Evolutionary conservation across 805 yeast species (phyloP).

Genomic region (Kregervanrija delftensis): DNA sequence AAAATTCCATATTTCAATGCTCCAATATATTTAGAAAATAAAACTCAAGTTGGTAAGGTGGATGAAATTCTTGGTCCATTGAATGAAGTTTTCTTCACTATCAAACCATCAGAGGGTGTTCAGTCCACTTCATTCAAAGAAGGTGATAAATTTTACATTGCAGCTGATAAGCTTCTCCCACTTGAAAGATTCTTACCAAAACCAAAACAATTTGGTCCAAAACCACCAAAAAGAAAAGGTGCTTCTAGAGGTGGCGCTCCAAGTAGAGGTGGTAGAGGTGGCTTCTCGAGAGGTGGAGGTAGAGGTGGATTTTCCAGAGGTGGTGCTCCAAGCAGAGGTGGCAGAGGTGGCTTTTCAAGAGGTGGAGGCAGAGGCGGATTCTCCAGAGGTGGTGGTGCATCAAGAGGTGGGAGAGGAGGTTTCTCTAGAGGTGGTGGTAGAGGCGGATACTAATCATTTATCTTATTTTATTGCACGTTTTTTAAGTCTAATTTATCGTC

Average conservation of each 20-base stretch:
- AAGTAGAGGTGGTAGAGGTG: slow-evolving; percentile 38
- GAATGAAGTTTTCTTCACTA: slow-evolving; percentile 96
- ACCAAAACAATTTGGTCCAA: slow-evolving; percentile 83
- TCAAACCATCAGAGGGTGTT: slow-evolving; percentile 94
- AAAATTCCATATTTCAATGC: slow-evolving; percentile 98
- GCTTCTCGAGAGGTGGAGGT: slow-evolving; percentile 27
- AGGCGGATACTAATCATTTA: slow-evolving; percentile 3
- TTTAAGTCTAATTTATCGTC: too few species aligned
- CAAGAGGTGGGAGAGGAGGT: slow-evolving; percentile 17
- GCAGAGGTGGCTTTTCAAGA: slow-evolving; percentile 32
- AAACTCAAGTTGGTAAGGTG: slow-evolving; percentile 92
- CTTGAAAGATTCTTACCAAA: slow-evolving; percentile 95
- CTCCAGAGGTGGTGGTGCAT: slow-evolving; percentile 17
- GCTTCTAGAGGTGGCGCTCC: slow-evolving; percentile 45
- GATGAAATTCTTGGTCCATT: slow-evolving; percentile 97
- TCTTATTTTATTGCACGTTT: too few species aligned
- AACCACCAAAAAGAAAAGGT: slow-evolving; percentile 65
- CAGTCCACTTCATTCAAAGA: slow-evolving; percentile 88
- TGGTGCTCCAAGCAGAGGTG: slow-evolving; percentile 29
- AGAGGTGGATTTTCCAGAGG: slow-evolving; percentile 38
- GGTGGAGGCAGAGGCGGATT: slow-evolving; percentile 41
- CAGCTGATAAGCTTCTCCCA: slow-evolving; percentile 91
- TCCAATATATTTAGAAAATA: slow-evolving; percentile 93
- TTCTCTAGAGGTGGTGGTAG: slow-evolving; percentile 9
- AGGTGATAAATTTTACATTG: slow-evolving; percentile 95